Percentiles rank a stretch among this genome's conserved stretches.
phyloP scores from a whole-genome alignment of 1,139 yeast genomes.

The Candida sanyaensis region DNA sequence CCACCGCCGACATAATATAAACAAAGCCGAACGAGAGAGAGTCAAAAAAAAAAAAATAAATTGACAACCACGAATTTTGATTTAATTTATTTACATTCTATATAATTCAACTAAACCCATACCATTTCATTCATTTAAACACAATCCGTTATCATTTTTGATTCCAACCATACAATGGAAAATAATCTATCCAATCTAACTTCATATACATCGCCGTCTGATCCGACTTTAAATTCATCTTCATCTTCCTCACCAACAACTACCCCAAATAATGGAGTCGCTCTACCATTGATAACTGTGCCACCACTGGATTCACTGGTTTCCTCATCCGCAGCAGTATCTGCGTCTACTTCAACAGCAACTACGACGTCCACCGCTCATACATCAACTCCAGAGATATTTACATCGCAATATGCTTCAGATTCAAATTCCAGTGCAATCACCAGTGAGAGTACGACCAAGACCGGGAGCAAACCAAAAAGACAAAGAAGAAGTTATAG shows the following conservation, averaged over 20 bases:
- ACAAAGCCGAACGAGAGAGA: too few relatives aligned
- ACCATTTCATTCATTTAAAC: too few relatives aligned
- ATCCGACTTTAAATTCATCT: neutral
- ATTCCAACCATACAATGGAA: neutral
- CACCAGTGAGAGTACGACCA: neutral
- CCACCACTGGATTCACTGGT: too few relatives aligned
- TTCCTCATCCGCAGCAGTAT: neutral
- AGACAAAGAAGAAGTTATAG: constrained; percentile 52
- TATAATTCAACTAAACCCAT: too few relatives aligned
- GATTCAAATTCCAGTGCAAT: neutral
- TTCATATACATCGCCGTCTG: neutral
- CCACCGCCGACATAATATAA: too few relatives aligned
- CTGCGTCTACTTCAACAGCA: neutral
- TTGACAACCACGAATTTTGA: too few relatives aligned
- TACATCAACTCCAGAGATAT: neutral
- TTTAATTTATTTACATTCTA: too few relatives aligned
- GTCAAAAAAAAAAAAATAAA: too few relatives aligned
- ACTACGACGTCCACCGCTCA: neutral
- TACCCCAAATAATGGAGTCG: too few relatives aligned
- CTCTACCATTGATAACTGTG: too few relatives aligned
- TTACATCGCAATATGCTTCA: neutral
- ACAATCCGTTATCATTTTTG: neutral
- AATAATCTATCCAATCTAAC: neutral
- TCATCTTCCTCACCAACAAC: neutral
- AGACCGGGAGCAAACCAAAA: constrained; percentile 17